phyloP scores from a whole-genome alignment of 495 filamentous ascomycete genomes.

The Lophiostoma macrostomum region DNA sequence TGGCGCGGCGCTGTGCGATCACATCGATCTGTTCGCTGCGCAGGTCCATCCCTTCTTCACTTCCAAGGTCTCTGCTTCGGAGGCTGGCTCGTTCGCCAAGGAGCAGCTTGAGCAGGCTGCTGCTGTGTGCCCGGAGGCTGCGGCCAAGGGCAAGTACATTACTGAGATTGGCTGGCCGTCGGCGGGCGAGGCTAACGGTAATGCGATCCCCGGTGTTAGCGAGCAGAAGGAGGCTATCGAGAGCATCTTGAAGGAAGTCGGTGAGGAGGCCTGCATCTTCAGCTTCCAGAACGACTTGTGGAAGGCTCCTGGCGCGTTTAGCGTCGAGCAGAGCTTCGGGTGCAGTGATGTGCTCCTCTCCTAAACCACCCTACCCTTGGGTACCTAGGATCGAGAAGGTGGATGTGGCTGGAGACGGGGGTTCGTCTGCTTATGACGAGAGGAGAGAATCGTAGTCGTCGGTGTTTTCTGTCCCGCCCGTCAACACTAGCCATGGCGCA shows the following conservation, averaged over 20 bases:
- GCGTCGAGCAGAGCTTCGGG: slow-evolving; percentile 75
- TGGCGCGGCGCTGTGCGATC: slow-evolving; percentile 59
- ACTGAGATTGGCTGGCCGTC: slow-evolving; percentile 92
- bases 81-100: slow-evolving; percentile 72
- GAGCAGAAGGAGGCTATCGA: slow-evolving; percentile 72
- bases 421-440: too few species aligned
- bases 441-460: slow-evolving; percentile 2
- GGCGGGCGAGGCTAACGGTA: slow-evolving; percentile 63
- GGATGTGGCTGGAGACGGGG: too few species aligned
- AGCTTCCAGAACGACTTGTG: slow-evolving; percentile 75
- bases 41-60: slow-evolving; percentile 98
- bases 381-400: too few species aligned
- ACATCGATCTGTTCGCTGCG: slow-evolving; percentile 72
- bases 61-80: slow-evolving; percentile 52
- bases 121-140: slow-evolving; percentile 55
- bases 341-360: slow-evolving; percentile 11
- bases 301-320: slow-evolving; percentile 68
- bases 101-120: slow-evolving; percentile 64
- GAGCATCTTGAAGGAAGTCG: slow-evolving; percentile 57
- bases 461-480: not conserved
- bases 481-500: slow-evolving; percentile 21
- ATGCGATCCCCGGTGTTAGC: slow-evolving; percentile 59
- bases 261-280: slow-evolving; percentile 68
- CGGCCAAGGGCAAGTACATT: slow-evolving; percentile 60
- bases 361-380: too few species aligned